phyloP scores from a whole-genome alignment of 257 asterid genomes.

The Solanum ossicruentum region DNA sequence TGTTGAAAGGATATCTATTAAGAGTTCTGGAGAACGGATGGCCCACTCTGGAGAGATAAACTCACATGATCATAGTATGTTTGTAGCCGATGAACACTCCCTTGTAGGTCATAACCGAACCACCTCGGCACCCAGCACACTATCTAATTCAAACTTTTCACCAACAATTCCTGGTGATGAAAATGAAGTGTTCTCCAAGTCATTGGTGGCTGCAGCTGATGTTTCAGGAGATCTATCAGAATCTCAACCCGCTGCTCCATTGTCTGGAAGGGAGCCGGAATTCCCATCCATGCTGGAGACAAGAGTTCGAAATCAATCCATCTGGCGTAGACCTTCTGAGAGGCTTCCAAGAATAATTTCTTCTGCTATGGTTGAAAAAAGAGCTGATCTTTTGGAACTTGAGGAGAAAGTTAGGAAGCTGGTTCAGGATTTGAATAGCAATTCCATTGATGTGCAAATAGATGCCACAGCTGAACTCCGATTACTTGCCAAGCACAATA shows the following conservation, averaged over 20 bases:
- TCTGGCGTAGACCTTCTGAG: slow-evolving; percentile 19
- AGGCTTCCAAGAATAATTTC: slow-evolving; percentile 23
- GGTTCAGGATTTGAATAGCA: slow-evolving; percentile 18
- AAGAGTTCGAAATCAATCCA: slow-evolving; percentile 14
- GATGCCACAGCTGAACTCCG: slow-evolving; percentile 24
- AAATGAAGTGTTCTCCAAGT: slow-evolving; percentile 2
- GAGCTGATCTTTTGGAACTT: slow-evolving; percentile 17
- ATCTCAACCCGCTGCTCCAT: slow-evolving; percentile 1
- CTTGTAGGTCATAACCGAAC: slow-evolving; percentile 18
- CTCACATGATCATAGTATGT: neutral
- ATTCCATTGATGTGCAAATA: slow-evolving; percentile 18
- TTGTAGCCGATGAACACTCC: slow-evolving; percentile 1
- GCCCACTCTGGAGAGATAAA: neutral
- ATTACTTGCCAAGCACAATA: slow-evolving; percentile 28
- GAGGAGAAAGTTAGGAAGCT: slow-evolving; percentile 14
- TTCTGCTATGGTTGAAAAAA: slow-evolving; percentile 13
- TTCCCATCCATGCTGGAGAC: slow-evolving; percentile 11
- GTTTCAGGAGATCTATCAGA: slow-evolving; percentile 4
- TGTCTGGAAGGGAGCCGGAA: slow-evolving; percentile 9
- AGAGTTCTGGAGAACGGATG: slow-evolving; percentile 9
- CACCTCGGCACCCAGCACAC: slow-evolving; percentile 6
- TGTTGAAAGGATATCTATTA: slow-evolving; percentile 2
- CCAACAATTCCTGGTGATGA: slow-evolving; percentile 8
- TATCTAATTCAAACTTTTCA: slow-evolving; percentile 6
- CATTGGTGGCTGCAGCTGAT: neutral